phyloP scores from a whole-genome alignment of 768 basidiomycete species.

The Stropharia rugosoannulata region DNA sequence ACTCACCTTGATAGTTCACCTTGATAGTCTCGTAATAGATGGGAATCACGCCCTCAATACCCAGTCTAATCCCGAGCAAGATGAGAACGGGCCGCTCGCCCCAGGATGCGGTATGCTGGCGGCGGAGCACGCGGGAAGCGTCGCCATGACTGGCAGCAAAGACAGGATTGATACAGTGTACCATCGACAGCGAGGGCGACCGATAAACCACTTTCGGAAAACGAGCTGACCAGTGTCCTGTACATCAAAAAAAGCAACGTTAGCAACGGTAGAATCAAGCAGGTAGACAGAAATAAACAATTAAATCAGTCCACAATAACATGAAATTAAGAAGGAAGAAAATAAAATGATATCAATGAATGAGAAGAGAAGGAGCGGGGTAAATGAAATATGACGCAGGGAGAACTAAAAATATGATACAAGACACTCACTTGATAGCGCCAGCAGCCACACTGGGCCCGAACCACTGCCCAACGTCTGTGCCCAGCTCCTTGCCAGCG shows the following conservation, averaged over 20 bases:
- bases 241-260: background rate
- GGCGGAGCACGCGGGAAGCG: slow-evolving; percentile 26
- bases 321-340: background rate
- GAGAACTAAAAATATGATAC: too few species aligned
- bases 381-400: background rate
- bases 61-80: slow-evolving; percentile 82
- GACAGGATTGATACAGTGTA: slow-evolving; percentile 77
- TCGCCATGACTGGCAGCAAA: slow-evolving; percentile 66
- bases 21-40: slow-evolving; percentile 86
- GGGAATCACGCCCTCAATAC: slow-evolving; percentile 92
- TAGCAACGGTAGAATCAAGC: background rate
- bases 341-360: background rate
- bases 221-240: slow-evolving; percentile 76
- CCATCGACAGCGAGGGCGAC: slow-evolving; percentile 84
- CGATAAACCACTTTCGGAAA: slow-evolving; percentile 77
- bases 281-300: too few species aligned
- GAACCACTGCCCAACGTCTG: slow-evolving; percentile 97
- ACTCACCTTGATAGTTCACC: too few species aligned
- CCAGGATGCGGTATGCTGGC: slow-evolving; percentile 49
- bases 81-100: slow-evolving; percentile 84
- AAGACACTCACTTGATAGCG: slow-evolving; percentile 72
- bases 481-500: slow-evolving; percentile 92
- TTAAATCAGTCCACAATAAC: background rate
- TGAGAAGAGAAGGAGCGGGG: background rate
- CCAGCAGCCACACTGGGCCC: slow-evolving; percentile 98